Base-by-base conservation (phyloP, 2,329 filamentous ascomycete genomes). In the Rhynchosporium graminicola region DNA sequence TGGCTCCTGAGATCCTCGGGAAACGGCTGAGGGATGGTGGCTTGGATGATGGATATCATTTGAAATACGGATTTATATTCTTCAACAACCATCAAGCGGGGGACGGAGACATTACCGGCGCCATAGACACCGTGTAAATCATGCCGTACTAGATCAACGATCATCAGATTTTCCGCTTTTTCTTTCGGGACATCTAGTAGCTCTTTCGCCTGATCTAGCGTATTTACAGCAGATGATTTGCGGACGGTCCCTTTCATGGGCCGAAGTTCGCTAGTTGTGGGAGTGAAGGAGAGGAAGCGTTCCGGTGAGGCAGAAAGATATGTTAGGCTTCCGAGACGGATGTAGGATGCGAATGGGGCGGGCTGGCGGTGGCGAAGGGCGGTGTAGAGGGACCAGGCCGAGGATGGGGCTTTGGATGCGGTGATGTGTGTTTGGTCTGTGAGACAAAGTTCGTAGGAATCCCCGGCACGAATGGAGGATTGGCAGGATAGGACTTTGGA, bases 231-330 rank as follows among this genome's bases (percentile, higher is more conserved):
- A 0, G 81, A 78, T 0, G 83, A 84, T 70, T 96, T 96, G 69
- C 87, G 87, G n/a, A 97, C 92, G 0, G 94, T 98, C 54, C 94
- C 94, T 79, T 98, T 98, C 86, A 98, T 98, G 0, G 94, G 94
- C 7, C 93, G 87, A 82, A 97, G 95, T 65, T 89, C 86, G 73
- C 88, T 91, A 47, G 79, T 76, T 0, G 88, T 87, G 75, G 76
- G 46, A 82, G 51, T 82, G 85, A 86, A 90, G 60, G 84, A 85
- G 15, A 98, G 83, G 73, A 97, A 98, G 2, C 93, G 89, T 77
- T 98, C 94, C 0, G 94, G 94, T 3, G 91, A 96, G 70, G 88
- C 90, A 75, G 89, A 90, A 50, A 96, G 80, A 36, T 98, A 82
- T 1, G 91, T 92, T 3, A 85, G 83, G 38, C 78, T 76, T 2